Base-by-base conservation (phyloP, 2,329 filamentous ascomycete species). In the Colletotrichum sp. region DNA sequence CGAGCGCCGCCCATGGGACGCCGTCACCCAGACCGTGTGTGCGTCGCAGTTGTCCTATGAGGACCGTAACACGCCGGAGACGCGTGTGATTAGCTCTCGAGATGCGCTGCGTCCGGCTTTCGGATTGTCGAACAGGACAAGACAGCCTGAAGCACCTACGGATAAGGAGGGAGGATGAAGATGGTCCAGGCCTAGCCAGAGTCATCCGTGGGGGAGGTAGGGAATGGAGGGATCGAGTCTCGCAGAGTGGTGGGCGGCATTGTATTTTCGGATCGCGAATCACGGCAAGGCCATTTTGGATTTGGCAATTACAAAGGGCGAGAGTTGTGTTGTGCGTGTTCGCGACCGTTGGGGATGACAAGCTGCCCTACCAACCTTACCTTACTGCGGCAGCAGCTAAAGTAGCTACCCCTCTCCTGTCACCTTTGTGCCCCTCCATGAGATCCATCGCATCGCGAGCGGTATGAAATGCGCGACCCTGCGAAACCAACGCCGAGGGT, bases 1-100 rank as follows among this genome's bases (percentile, higher is more conserved):
- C 72, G 72, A 75, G 68, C 68, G 52, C 64, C 44, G 69, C 28
- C 39, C 73, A 68, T 75, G 39, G 22, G 63, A 72, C 63, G 30
- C 63, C 13, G 68, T 64, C 69, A 34, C 24, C 62, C 52, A 66
- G 71, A 69, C 65, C 36, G 15, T 60, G 24, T 48, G 36, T 44
- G 57, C 59, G 57, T 64, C 26, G 52, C 62, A 72, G 57, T 18
- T 44, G 26, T 12, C 52, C 55, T 59, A 30, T 59, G 24, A 59
- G 55, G 55, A 30, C 55, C 22, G 55, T 30, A 59, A 26, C 22
- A n/a, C 26, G 64, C 44, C 39, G 44, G 24, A 28, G 55, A 62
- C 36, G 28, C 39, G 26, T n/a, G 64, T 59, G 73, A 72, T 71
- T 68, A 44, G 70, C 13, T 24, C 44, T 30, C 44, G 44, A 62